phyloP scores from a whole-genome alignment of 2,329 filamentous ascomycete species.

The Zalaria sp. region DNA sequence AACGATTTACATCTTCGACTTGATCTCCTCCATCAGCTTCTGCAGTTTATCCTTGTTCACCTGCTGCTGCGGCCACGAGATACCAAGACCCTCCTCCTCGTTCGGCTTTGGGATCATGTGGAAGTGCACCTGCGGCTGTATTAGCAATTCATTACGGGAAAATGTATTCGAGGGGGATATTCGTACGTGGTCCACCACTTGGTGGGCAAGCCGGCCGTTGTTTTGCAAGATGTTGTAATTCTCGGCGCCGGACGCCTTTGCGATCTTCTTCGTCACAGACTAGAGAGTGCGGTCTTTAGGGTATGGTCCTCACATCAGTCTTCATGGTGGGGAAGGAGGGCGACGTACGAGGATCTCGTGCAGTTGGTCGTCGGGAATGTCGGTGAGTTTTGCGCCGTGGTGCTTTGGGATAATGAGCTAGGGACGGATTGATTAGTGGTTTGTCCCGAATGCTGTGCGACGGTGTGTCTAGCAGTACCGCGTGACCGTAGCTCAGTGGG shows the following conservation, averaged over 20 bases:
- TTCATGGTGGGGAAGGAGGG: background rate
- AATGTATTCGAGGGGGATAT: constrained; percentile 15
- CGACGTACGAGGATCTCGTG: constrained; percentile 60
- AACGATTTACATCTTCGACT: constrained; percentile 62
- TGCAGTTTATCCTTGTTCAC: constrained; percentile 74
- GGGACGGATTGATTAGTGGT: no score
- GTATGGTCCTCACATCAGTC: background rate
- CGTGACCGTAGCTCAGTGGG: constrained; percentile 75
- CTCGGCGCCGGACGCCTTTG: constrained; percentile 55
- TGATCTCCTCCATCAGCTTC: constrained; percentile 67
- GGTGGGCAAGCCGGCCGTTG: constrained; percentile 83
- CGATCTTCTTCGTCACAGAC: constrained; percentile 79
- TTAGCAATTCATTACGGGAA: constrained; percentile 5
- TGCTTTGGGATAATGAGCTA: constrained; percentile 93
- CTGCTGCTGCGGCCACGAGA: constrained; percentile 64
- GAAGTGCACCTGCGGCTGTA: constrained; percentile 58
- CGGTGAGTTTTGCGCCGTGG: constrained; percentile 80
- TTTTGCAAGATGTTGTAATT: constrained; percentile 96
- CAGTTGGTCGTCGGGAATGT: constrained; percentile 84
- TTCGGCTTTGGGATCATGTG: constrained; percentile 98
- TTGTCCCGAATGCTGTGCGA: no score
- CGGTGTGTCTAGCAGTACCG: constrained; percentile 38
- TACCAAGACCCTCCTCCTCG: constrained; percentile 59
- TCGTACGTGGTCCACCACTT: constrained; percentile 75
- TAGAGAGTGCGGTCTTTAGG: constrained; percentile 13